These are phyloP conservation scores for Thymus mandschuricus DNA, from an alignment of 257 asterid genomes.

Conservation along the genomic window DNA sequence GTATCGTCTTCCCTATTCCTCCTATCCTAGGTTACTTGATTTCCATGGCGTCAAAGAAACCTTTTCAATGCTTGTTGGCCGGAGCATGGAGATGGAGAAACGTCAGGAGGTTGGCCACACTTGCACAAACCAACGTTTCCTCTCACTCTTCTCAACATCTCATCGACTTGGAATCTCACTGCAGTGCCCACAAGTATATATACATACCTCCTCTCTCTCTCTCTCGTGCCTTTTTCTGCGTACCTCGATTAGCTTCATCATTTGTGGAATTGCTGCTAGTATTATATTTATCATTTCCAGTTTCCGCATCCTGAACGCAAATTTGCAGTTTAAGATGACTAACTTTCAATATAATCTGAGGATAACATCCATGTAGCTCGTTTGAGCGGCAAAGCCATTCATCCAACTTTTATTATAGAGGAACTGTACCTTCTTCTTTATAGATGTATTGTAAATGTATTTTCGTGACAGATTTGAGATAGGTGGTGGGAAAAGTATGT, in stretches of 20 bases:
- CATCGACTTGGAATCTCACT: slow-evolving; percentile 67
- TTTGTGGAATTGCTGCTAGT: not conserved
- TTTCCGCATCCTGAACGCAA: not conserved
- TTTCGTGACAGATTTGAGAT: not conserved
- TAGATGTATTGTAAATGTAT: no score
- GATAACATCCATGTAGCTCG: no score
- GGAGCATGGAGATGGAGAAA: slow-evolving; percentile 43
- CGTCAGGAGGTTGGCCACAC: slow-evolving; percentile 50
- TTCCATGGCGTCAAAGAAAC: slow-evolving; percentile 57
- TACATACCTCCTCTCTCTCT: not conserved
- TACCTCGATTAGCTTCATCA: not conserved
- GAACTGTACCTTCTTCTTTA: no score
- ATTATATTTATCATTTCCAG: not conserved
- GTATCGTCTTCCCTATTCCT: no score
- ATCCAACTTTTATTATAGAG: no score
- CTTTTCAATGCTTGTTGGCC: slow-evolving; percentile 39
- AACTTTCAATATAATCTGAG: not conserved
- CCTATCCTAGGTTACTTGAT: not conserved
- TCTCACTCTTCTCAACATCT: slow-evolving; percentile 59
- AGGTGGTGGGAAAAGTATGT: not conserved
- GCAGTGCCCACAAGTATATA: slow-evolving; percentile 88
- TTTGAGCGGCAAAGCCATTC: no score
- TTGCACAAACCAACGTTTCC: slow-evolving; percentile 51
- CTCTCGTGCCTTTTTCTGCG: not conserved
- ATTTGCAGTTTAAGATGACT: not conserved